A percentile compares a stretch with the other conserved stretches of the same genome.
Conservation (phyloP, 2,329 filamentous ascomycete genomes). For the Aspergillus ruber region DNA sequence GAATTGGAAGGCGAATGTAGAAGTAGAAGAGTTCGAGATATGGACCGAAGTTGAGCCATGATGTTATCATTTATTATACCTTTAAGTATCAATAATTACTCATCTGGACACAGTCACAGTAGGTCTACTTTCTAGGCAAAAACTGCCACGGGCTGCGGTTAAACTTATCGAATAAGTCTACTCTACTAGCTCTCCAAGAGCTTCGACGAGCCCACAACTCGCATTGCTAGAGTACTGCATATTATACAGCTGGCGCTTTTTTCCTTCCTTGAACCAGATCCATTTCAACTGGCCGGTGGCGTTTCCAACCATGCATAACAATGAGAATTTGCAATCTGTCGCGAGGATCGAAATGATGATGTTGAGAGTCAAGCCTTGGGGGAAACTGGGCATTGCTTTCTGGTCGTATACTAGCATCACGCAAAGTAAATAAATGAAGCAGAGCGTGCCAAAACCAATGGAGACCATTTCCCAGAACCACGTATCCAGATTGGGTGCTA, state of each 20-base stretch:
- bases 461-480: slow-evolving; percentile 11
- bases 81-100: no score
- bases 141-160: no score
- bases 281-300: slow-evolving; percentile 18
- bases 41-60: neutral
- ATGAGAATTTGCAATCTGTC: slow-evolving; percentile 10
- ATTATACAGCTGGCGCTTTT: slow-evolving; percentile 6
- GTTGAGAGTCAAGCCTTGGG: slow-evolving; percentile 10
- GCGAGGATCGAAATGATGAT: slow-evolving; percentile 12
- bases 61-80: neutral
- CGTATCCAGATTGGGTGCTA: no score
- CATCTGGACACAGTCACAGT: no score
- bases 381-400: slow-evolving; percentile 8
- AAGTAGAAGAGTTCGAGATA: neutral
- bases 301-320: slow-evolving; percentile 12
- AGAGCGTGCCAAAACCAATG: slow-evolving; percentile 7
- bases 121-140: no score
- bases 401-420: slow-evolving; percentile 10
- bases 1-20: neutral
- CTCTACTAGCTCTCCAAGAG: no score
- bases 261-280: slow-evolving; percentile 11
- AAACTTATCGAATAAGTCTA: no score
- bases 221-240: slow-evolving; percentile 15
- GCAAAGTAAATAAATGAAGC: slow-evolving; percentile 6
- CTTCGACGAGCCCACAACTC: slow-evolving; percentile 14